Base-by-base conservation (phyloP, 1,284 basidiomycete species). In the Lignosus rhinocerotis region DNA sequence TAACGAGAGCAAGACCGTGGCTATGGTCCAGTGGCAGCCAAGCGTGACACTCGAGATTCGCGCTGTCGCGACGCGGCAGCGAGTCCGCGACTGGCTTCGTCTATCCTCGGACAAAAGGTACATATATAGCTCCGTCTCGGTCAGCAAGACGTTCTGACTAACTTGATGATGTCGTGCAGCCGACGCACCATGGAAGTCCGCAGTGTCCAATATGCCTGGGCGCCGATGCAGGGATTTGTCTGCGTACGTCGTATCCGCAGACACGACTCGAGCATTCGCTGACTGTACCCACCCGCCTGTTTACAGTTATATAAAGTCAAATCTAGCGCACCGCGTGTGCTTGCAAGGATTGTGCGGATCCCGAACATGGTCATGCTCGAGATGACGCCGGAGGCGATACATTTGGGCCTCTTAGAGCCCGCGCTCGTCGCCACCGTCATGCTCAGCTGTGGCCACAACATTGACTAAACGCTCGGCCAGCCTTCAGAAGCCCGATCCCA, bases 21-120 rank as follows among this genome's bases (percentile, higher is more conserved):
- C 82, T 2, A 75, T 85, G 66, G 68, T 88, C 54, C 83, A 85
- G 62, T 88, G 87, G 85, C 76, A 77, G 61, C 68, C 73, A 2
- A 76, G 76, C 33, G 78, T 86, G 5, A 75, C 76, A 21, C 72
- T 88, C 38, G 85, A 88, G 66, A 76, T 85, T 43, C 81, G 80
- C 14, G 78, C 77, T 7, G 64, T 79, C n/a, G 66, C 83, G 12
- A 63, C 73, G 4, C 83, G 81, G 62, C 81, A 82, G 65, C 65
- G 71, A 19, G 73, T 80, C 31, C 73, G 72, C 19, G 76, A 77
- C 21, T 89, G 87, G 86, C 75, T 88, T 11, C 73, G 70, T 11
- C 69, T 87, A 10, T 76, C 81, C 0, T 61, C 76, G 0, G 81
- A 85, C 62, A 75, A 75, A 66, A 78, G 77, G 87, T 86, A 51